Evolutionary conservation across 805 yeast genomes (phyloP).

Genomic region (Suhomyces sp.): DNA sequence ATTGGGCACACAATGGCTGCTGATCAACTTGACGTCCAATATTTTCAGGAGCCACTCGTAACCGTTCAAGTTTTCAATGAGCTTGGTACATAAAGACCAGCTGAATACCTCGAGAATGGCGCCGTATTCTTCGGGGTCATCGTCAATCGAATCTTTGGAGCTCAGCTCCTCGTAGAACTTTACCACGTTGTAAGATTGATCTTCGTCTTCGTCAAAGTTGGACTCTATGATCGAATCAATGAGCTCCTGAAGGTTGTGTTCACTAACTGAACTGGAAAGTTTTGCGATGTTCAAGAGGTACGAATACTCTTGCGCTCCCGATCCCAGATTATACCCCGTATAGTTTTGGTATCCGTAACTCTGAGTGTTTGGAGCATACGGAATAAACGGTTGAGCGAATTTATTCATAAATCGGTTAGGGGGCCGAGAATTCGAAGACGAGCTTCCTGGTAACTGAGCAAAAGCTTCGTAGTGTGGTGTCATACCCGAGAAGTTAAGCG

Average conservation of each 20-base stretch:
- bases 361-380: neutral
- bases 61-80: conserved; percentile 20
- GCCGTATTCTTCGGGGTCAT: neutral
- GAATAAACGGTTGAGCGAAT: conserved; percentile 5
- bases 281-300: conserved; percentile 1
- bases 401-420: neutral
- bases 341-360: neutral
- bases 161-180: conserved; percentile 2
- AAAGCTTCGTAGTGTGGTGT: neutral
- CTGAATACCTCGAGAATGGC: conserved; percentile 5
- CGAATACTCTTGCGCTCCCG: neutral
- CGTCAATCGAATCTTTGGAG: neutral
- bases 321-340: neutral
- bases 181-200: conserved; percentile 5
- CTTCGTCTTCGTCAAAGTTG: conserved; percentile 6
- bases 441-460: neutral
- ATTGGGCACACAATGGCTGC: neutral
- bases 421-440: neutral
- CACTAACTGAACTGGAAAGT: conserved; percentile 11
- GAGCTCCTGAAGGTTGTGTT: conserved; percentile 13
- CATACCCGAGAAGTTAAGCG: neutral
- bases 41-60: conserved; percentile 21
- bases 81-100: conserved; percentile 4
- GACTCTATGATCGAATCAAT: conserved; percentile 14
- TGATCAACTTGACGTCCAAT: conserved; percentile 14